Base-by-base conservation (phyloP, 495 filamentous ascomycete species). In the Ramalina intermedia region DNA sequence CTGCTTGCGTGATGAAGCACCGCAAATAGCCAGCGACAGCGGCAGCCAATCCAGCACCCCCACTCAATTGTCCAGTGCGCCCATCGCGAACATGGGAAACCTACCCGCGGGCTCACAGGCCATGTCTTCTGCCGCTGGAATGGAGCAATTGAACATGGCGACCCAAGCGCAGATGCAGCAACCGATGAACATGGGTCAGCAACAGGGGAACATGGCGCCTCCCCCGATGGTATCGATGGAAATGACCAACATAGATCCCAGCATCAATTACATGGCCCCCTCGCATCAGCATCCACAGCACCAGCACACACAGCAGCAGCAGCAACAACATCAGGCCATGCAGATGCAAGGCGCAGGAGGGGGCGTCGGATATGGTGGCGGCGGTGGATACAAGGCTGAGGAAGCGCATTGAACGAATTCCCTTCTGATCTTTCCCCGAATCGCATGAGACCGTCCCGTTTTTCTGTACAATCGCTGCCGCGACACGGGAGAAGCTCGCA, bases 1-100 rank as follows among this genome's bases (percentile, higher is more conserved):
- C 27, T 96, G 91, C 64, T 94, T 96, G 90, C 84, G 88, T 65
- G 88, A 95, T 53, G 90, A 96, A 63, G 69, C 76, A 21, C 39
- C 36, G 9, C 47, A 48, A 35, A 26, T 36, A 27, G 48, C 50
- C 5, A 55, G 54, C 18, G 43, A 49, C 21, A 54, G 21, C 48
- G 48, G 51, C 14, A 20, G 20, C 24, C 48, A 35, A 40, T 51
- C 40, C 13, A 51, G 36, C n/a, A 45, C 23, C 6, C 48, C 39
- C 1, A 23, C 49, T 8, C 49, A 48, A 40, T 17, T 46, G 14
- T 36, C 45, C 26, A 52, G 57, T 29, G 55, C 55, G 36, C 57
- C 57, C 17, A 41, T 59, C 13, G 57, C 57, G 14, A 56, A 59
- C 36, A 60, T 60, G 57, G 48, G 55, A 14, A 60, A 52, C 51